These are phyloP conservation scores for Claviceps pazoutovae DNA, from an alignment of 2,329 filamentous ascomycete species.

Conservation along the genomic window DNA sequence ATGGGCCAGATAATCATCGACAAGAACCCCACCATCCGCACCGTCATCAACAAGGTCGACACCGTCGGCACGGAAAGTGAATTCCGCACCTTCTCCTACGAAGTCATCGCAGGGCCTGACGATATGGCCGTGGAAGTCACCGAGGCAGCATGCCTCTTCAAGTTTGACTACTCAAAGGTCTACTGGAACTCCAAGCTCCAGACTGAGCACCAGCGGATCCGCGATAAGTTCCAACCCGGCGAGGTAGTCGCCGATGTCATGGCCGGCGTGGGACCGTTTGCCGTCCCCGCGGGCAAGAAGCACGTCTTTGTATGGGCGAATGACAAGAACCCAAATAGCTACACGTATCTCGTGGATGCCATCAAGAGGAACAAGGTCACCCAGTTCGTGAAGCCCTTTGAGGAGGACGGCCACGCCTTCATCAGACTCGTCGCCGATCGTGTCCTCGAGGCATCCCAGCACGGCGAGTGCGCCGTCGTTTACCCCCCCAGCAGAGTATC, in stretches of 20 bases:
- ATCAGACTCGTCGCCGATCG: constrained; percentile 55
- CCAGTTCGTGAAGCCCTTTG: constrained; percentile 64
- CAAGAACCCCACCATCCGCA: constrained; percentile 70
- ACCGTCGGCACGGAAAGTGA: constrained; percentile 74
- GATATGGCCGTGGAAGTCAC: constrained; percentile 72
- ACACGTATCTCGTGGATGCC: constrained; percentile 54
- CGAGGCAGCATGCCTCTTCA: constrained; percentile 75
- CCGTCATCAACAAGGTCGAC: constrained; percentile 92
- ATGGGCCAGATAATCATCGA: constrained; percentile 79
- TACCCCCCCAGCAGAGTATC: constrained; percentile 23
- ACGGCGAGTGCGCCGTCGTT: constrained; percentile 41
- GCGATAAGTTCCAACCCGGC: constrained; percentile 62
- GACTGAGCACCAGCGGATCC: constrained; percentile 72
- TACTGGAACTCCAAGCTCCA: constrained; percentile 96
- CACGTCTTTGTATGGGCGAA: constrained; percentile 92
- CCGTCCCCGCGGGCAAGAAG: constrained; percentile 79
- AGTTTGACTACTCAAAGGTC: constrained; percentile 88
- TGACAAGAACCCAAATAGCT: constrained; percentile 88
- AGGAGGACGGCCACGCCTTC: constrained; percentile 69
- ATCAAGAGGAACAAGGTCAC: constrained; percentile 63
- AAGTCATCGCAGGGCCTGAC: constrained; percentile 69
- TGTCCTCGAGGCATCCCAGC: constrained; percentile 36
- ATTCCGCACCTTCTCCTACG: constrained; percentile 86
- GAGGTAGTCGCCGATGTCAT: constrained; percentile 93
- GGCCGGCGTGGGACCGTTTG: constrained; percentile 94